Evolutionary conservation across 495 filamentous ascomycete species (phyloP), one percentile per base, ranked within the genome.

Genomic region (Penicillium salamii): DNA sequence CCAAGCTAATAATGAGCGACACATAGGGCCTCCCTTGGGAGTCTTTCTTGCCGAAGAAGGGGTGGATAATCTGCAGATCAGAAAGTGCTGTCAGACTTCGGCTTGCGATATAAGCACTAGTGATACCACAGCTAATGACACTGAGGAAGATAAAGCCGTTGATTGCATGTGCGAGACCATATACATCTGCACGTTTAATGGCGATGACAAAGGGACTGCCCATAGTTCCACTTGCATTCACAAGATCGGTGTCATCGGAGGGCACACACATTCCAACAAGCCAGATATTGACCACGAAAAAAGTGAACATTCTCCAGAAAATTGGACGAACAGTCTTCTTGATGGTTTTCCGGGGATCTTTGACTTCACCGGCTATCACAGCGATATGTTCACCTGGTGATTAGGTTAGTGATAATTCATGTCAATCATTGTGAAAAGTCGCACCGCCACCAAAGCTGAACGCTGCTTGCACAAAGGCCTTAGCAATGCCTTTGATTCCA

Each of bases 251-350:
- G 13, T 66, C 63, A 34, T 63, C 23, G 5, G 43, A 61, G 20
- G 63, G 59, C 3, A 66, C 54, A 35, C 63, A 66, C 59, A 66
- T 61, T 7, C 63, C 63, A 17, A 66, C 60, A 0, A 66, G 57
- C 59, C 63, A 66, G 23, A 66, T 63, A 23, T 63, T 63, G 7
- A 63, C 57, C 8, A 66, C 57, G 14, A 66, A 66, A 35, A 66
- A 66, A 4, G 63, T 59, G 18, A 63, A 63, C 63, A 66, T 66
- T 35, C 63, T 60, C 59, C 59, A 66, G 38, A 66, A 66, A 6
- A 66, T 55, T 0, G 63, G 63, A 23, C 57, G 47, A 6, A 66
- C 57, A 0, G 63, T 63, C 15, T 61, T 66, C 21, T 55, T 58
- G 50, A 63, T 58, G 1, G 63, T 66, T 3, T 29, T 42, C 12